Evolutionary conservation across 2,329 filamentous ascomycete genomes (phyloP), one percentile per base, ranked within the genome.

Genomic region (Emericellopsis cladophorae): DNA sequence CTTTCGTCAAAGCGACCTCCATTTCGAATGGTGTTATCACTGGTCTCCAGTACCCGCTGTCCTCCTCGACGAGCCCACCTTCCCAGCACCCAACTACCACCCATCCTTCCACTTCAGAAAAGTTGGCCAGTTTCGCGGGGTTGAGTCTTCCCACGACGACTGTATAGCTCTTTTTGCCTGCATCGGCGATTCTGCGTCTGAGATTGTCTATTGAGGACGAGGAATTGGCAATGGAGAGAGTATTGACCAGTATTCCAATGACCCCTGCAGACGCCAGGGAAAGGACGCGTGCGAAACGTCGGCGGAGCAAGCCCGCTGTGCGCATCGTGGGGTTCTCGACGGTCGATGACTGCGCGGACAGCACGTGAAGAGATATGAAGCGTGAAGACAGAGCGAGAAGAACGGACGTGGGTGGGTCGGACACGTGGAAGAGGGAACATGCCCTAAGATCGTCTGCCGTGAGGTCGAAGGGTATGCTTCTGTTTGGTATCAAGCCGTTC

Each of bases 1-100:
- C 89, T 12, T 73, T 70, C 61, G 77, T 70, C 45, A 98, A 62
- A 4, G 86, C 85, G 37, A 95, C 65, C 40, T 79, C 79, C 42
- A 96, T 66, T 67, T 98, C 92, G 57, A 93, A 96, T 0, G 90
- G 90, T n/a, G 92, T 98, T 33, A 96, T 79, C 9, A 96, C 80
- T 0, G 89, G 88, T 51, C 79, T 76, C 72, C 81, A 96, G 55
- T 95, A 94, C 7, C 84, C 84, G 0, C 59, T 60, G 51, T 95
- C 60, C 43, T 84, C 83, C 51, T 95, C 90, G 5, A 98, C 76
- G 39, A 96, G 65, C 44, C 84, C 87, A 58, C 89, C 95, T 64
- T 98, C 92, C 92, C 92, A 98, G 61, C 92, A 98, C 3, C 92
- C 90, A 9, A 98, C 85, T 0, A 96, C 88, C 0, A 96, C 88